Conservation (phyloP, 805 yeast genomes). For the Cyberlindnera maclurae region DNA sequence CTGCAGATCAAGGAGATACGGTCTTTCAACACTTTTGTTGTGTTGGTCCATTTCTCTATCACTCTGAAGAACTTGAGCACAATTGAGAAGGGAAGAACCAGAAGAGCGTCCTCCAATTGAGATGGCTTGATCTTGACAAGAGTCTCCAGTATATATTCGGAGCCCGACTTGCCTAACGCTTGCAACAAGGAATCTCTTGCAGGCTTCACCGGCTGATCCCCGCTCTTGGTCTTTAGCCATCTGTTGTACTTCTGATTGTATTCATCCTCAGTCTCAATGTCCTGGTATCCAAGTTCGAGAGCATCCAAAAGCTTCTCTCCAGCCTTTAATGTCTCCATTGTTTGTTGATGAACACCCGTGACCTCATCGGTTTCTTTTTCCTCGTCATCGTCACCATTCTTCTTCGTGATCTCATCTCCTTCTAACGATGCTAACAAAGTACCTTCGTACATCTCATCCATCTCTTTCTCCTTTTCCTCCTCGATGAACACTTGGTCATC, state of each 20-base stretch:
- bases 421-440: conserved; percentile 69
- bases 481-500: conserved; percentile 95
- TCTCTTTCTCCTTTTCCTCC: conserved; percentile 93
- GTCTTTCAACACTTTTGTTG: conserved; percentile 36
- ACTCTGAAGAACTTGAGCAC: conserved; percentile 64
- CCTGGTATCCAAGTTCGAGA: conserved; percentile 71
- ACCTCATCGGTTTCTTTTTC: conserved; percentile 46
- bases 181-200: conserved; percentile 62
- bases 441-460: conserved; percentile 88
- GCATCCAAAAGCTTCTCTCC: conserved; percentile 94
- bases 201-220: conserved; percentile 51
- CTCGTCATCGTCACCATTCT: conserved; percentile 29
- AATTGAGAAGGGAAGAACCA: conserved; percentile 86
- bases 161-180: conserved; percentile 67
- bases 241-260: conserved; percentile 37
- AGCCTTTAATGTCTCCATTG: conserved; percentile 86
- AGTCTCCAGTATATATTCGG: conserved; percentile 69
- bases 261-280: conserved; percentile 48
- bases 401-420: conserved; percentile 34
- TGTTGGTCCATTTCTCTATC: conserved; percentile 66
- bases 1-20: conserved; percentile 63
- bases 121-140: conserved; percentile 67
- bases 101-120: conserved; percentile 86
- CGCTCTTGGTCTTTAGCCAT: conserved; percentile 38
- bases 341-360: conserved; percentile 68